These are phyloP conservation scores for Thelephora aurantiotincta DNA, from an alignment of 768 basidiomycete species.

Conservation along the genomic window DNA sequence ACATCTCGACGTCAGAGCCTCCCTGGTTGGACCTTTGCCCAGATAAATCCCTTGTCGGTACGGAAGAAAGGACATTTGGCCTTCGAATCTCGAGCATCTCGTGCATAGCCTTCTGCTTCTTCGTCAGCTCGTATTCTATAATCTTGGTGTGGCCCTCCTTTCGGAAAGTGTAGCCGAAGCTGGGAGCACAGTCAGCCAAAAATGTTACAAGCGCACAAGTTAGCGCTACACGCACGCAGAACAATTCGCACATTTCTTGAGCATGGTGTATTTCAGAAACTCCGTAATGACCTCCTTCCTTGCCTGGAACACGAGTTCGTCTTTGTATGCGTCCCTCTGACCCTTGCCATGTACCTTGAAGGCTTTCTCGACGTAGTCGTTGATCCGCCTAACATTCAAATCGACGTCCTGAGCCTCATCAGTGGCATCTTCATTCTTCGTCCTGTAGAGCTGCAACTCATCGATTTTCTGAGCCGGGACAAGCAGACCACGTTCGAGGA, in stretches of 20 bases:
- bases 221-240: slow-evolving; percentile 46
- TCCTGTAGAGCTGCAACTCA: slow-evolving; percentile 35
- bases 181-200: slow-evolving; percentile 15
- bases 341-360: slow-evolving; percentile 29
- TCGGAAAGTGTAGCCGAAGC: slow-evolving; percentile 73
- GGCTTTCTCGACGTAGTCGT: slow-evolving; percentile 49
- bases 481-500: slow-evolving; percentile 83
- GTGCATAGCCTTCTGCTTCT: slow-evolving; percentile 60
- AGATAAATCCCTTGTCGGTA: slow-evolving; percentile 16
- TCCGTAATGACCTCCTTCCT: slow-evolving; percentile 73
- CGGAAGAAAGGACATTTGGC: slow-evolving; percentile 57
- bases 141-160: slow-evolving; percentile 92
- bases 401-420: slow-evolving; percentile 24
- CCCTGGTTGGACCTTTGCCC: slow-evolving; percentile 6
- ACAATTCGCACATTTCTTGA: slow-evolving; percentile 72
- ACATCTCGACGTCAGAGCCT: slow-evolving; percentile 36
- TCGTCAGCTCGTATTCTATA: slow-evolving; percentile 80
- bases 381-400: slow-evolving; percentile 44
- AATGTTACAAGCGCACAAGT: slow-evolving; percentile 1
- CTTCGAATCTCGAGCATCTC: slow-evolving; percentile 39
- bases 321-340: slow-evolving; percentile 80
- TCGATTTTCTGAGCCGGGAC: slow-evolving; percentile 71
- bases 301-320: slow-evolving; percentile 73
- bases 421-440: slow-evolving; percentile 7
- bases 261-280: slow-evolving; percentile 55